Percentiles rank a stretch among this genome's conserved stretches.
Evolutionary conservation across 306 rosid species (phyloP).

Genomic region (Cotoneaster glaucophyllus): DNA sequence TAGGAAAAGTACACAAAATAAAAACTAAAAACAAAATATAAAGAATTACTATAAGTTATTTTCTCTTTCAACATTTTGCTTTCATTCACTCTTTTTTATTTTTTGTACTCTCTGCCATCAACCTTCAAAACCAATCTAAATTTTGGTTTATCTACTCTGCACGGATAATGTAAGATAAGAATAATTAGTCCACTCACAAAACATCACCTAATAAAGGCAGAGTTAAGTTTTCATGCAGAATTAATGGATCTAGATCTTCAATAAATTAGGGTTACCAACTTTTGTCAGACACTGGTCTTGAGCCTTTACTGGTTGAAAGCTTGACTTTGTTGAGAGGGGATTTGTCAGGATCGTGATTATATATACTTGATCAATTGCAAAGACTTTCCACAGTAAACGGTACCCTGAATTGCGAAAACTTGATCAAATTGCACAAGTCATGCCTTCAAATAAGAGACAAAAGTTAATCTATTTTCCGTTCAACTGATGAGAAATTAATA

Average conservation of each 20-base stretch:
- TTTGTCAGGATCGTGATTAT: neutral
- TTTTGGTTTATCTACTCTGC: no score
- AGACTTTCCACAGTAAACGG: no score
- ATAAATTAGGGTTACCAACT: neutral
- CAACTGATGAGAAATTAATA: neutral
- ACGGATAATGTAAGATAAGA: no score
- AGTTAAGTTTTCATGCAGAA: neutral
- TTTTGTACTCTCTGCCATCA: no score
- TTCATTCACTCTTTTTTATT: no score
- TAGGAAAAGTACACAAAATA: no score
- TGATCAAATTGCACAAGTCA: neutral
- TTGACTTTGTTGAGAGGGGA: neutral
- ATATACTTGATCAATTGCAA: neutral
- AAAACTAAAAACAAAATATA: neutral
- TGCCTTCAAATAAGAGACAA: neutral
- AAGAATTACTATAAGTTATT: no score
- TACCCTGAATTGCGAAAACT: no score
- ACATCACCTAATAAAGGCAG: neutral
- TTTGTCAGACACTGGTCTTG: neutral
- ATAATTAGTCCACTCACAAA: no score
- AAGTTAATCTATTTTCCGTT: neutral
- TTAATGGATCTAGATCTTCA: neutral
- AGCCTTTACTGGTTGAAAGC: neutral
- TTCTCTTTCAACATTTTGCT: no score
- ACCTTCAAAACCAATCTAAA: no score